Conservation (phyloP, 345 rosid genomes). For the Lenwebbia sp. region DNA sequence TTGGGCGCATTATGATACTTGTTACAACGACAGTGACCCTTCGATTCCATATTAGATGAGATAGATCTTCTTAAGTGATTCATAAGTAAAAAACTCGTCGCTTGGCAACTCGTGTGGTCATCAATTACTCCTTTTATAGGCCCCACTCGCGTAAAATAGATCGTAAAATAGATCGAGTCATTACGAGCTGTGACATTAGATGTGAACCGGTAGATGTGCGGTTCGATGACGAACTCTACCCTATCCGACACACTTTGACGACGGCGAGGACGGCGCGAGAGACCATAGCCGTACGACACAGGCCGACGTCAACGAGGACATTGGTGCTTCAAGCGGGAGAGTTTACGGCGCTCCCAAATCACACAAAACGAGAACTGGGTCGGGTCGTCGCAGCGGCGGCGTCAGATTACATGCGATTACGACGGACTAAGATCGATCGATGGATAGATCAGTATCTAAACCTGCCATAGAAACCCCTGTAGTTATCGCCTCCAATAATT, state of each 20-base stretch:
- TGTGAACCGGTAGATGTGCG: too few species aligned
- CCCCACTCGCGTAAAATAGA: background rate
- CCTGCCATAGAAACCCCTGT: background rate
- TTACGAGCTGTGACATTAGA: background rate
- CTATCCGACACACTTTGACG: background rate
- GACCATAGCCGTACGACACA: background rate
- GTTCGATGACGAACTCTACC: background rate
- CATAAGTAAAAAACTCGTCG: background rate
- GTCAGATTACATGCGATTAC: too few species aligned
- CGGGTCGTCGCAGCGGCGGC: background rate
- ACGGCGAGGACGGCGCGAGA: accelerated
- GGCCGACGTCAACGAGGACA: background rate
- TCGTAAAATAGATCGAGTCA: background rate
- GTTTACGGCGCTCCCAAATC: background rate
- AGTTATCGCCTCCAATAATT: background rate
- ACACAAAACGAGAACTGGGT: background rate
- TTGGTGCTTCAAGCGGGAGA: background rate
- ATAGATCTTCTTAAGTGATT: background rate
- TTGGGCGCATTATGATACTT: background rate
- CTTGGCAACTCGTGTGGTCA: background rate
- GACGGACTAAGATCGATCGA: background rate
- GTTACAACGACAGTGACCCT: background rate
- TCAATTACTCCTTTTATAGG: background rate
- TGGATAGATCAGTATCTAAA: background rate
- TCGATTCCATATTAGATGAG: background rate